Conservation (phyloP, 1,284 basidiomycete genomes). For the Irpex sp. region DNA sequence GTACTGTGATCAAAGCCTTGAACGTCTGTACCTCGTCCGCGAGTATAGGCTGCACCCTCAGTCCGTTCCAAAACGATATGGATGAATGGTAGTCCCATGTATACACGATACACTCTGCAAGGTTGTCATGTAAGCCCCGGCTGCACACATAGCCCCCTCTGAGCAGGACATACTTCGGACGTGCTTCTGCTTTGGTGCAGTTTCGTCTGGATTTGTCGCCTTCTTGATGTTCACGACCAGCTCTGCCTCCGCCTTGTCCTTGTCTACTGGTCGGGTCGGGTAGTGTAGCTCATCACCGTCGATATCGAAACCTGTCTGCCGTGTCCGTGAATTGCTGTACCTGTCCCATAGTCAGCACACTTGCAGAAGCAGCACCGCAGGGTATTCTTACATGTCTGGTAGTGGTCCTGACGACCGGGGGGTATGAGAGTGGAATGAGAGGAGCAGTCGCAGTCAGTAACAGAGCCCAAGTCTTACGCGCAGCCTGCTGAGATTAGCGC, state of each 20-base stretch:
- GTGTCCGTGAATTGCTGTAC: constrained; percentile 30
- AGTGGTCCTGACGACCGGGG: not conserved
- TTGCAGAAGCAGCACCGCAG: not conserved
- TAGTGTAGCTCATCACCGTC: constrained; percentile 82
- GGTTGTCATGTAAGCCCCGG: not conserved
- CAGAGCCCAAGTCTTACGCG: not conserved
- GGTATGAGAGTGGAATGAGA: not conserved
- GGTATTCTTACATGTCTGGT: not conserved
- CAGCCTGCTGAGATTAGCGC: not conserved
- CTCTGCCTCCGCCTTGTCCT: constrained; percentile 93
- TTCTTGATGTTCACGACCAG: constrained; percentile 94
- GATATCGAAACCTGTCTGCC: constrained; percentile 51
- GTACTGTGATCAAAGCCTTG: constrained; percentile 93
- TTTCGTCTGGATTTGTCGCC: constrained; percentile 90
- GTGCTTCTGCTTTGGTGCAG: constrained; percentile 95
- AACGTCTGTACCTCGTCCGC: constrained; percentile 96
- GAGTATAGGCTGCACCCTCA: constrained; percentile 91
- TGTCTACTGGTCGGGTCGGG: constrained; percentile 94
- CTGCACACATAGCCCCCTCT: not conserved
- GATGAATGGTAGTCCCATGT: constrained; percentile 99
- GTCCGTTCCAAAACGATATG: constrained; percentile 93
- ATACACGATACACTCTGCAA: constrained; percentile 89
- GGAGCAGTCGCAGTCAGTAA: not conserved
- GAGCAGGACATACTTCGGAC: constrained; percentile 78
- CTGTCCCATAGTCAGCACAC: constrained; percentile 14